Evolutionary conservation across 805 yeast genomes (phyloP).

Genomic region (Candida railenensis): DNA sequence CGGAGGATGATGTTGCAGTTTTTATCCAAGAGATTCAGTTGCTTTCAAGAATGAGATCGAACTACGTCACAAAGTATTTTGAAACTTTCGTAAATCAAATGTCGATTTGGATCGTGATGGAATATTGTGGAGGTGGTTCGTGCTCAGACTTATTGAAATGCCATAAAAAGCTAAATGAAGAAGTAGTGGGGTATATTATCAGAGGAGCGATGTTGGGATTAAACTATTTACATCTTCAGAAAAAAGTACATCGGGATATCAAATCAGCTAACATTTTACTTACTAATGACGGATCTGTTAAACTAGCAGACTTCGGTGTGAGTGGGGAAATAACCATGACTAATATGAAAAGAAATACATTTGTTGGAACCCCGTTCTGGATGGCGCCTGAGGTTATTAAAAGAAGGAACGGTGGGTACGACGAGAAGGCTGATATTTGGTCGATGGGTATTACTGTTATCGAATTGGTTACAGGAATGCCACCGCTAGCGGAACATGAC

Average conservation of each 20-base stretch:
- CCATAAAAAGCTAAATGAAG: conserved; percentile 56
- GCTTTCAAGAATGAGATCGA: conserved; percentile 63
- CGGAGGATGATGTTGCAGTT: conserved; percentile 71
- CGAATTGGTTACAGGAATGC: conserved; percentile 78
- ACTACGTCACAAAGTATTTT: conserved; percentile 59
- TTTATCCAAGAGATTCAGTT: conserved; percentile 78
- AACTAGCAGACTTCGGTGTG: conserved; percentile 92
- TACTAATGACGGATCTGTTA: conserved; percentile 66
- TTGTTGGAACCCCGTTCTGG: conserved; percentile 97
- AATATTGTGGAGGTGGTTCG: conserved; percentile 93
- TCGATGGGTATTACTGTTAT: conserved; percentile 90
- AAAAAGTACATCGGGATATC: conserved; percentile 84
- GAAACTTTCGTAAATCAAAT: conserved; percentile 65
- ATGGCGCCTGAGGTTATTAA: conserved; percentile 97
- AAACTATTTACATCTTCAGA: conserved; percentile 69
- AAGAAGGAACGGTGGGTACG: conserved; percentile 55
- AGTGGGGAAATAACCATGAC: conserved; percentile 73
- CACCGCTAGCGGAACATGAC: conserved; percentile 72
- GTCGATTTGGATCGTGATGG: conserved; percentile 89
- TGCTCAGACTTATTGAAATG: conserved; percentile 70
- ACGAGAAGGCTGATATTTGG: conserved; percentile 93
- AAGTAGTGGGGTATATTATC: conserved; percentile 58
- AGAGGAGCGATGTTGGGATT: conserved; percentile 69
- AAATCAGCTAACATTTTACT: conserved; percentile 86
- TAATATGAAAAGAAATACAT: conserved; percentile 57